Percentiles rank a stretch among this genome's conserved stretches.
Evolutionary conservation across 2,329 filamentous ascomycete species (phyloP).

Genomic region (Ascochyta clinopodiicola): DNA sequence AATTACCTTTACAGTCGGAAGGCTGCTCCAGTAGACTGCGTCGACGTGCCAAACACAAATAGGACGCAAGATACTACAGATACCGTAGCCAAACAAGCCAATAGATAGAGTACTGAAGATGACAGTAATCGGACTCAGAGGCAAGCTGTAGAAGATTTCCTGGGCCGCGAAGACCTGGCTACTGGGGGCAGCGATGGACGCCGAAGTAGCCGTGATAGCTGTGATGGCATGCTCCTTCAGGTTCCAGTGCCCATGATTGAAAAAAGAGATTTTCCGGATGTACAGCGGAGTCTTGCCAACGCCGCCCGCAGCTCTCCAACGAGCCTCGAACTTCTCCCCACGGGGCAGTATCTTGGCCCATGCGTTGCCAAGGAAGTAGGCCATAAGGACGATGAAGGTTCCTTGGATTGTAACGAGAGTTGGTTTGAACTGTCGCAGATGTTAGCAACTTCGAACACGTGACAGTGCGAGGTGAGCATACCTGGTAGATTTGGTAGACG

Average conservation of each 20-base stretch:
- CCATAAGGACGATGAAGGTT: constrained; percentile 25
- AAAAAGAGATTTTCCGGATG: constrained; percentile 22
- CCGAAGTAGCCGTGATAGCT: constrained; percentile 24
- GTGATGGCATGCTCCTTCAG: constrained; percentile 24
- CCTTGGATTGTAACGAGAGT: constrained; percentile 23
- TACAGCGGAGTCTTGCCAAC: constrained; percentile 16
- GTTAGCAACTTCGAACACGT: background rate
- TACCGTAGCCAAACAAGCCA: constrained; percentile 23
- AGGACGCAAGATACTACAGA: constrained; percentile 24
- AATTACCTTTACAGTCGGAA: constrained; percentile 24
- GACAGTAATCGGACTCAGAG: constrained; percentile 19
- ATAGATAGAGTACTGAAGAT: constrained; percentile 26
- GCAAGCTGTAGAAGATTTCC: constrained; percentile 21
- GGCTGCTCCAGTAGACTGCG: constrained; percentile 26
- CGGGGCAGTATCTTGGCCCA: constrained; percentile 22
- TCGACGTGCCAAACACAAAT: constrained; percentile 25
- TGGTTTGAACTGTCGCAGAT: constrained; percentile 19
- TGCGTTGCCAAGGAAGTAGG: constrained; percentile 21
- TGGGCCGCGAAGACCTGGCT: constrained; percentile 24
- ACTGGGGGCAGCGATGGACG: constrained; percentile 21
- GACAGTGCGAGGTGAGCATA: background rate
- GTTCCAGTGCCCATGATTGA: constrained; percentile 22
- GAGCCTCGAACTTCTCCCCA: constrained; percentile 23
- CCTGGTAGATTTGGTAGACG: constrained; percentile 24
- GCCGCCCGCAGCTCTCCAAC: constrained; percentile 20